phyloP scores from a whole-genome alignment of 2,329 filamentous ascomycete species.

The Bipolaris gigantea region DNA sequence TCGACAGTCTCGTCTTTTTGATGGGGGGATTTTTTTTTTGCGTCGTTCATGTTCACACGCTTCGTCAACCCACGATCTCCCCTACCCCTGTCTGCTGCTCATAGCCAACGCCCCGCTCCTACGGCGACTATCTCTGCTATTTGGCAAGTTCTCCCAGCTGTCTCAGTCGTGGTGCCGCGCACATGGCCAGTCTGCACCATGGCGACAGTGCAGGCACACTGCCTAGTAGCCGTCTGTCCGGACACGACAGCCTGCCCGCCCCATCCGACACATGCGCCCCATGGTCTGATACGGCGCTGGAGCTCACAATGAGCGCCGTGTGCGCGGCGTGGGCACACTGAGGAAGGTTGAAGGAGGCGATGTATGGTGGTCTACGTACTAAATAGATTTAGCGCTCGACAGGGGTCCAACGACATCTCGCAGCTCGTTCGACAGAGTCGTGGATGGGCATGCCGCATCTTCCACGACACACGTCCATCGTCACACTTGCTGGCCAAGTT shows the following conservation, averaged over 20 bases:
- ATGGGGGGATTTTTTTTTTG: constrained; percentile 1
- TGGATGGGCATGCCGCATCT: constrained; percentile 14
- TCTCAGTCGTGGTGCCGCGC: constrained; percentile 4
- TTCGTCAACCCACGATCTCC: constrained; percentile 14
- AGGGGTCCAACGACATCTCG: constrained; percentile 20
- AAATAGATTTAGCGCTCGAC: constrained; percentile 20
- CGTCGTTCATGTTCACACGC: constrained; percentile 12
- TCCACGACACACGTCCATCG: constrained; percentile 11
- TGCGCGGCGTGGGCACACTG: constrained; percentile 18
- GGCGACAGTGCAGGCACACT: not conserved
- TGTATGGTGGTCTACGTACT: constrained; percentile 22
- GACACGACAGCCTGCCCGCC: not conserved
- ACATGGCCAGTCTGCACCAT: not conserved
- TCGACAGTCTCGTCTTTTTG: constrained; percentile 2
- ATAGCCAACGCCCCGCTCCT: constrained; percentile 7
- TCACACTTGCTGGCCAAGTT: constrained; percentile 7
- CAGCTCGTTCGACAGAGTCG: constrained; percentile 14
- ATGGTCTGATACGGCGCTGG: not conserved
- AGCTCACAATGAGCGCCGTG: constrained; percentile 1
- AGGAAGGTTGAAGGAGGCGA: constrained; percentile 29
- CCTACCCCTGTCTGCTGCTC: constrained; percentile 13
- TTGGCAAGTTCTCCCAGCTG: constrained; percentile 9
- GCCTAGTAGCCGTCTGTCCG: not conserved
- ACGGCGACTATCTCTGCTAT: constrained; percentile 11
- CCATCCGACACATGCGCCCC: not conserved